These are phyloP conservation scores for Hirsutella minnesotensis DNA, from an alignment of 2,329 filamentous ascomycete genomes.

Conservation along the genomic window DNA sequence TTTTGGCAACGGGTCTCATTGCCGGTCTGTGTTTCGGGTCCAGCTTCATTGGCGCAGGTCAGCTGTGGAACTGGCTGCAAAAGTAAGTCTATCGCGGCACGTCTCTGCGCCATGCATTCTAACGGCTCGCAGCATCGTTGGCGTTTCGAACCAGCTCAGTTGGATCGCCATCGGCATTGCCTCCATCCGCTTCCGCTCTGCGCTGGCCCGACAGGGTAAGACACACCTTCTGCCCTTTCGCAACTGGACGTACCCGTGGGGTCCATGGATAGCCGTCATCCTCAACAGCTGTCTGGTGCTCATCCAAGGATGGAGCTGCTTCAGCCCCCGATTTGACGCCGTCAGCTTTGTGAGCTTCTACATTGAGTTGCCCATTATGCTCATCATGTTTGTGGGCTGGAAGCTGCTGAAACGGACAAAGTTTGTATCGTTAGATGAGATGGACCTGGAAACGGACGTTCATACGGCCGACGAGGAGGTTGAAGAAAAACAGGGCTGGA, in stretches of 20 bases:
- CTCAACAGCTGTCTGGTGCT: conserved; percentile 49
- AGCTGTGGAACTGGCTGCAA: conserved; percentile 56
- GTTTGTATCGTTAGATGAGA: conserved; percentile 40
- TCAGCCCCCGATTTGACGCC: conserved; percentile 43
- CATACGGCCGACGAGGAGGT: conserved; percentile 30
- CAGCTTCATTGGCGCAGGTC: conserved; percentile 52
- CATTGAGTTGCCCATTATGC: conserved; percentile 49
- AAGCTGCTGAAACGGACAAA: conserved; percentile 58
- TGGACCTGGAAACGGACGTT: conserved; percentile 52
- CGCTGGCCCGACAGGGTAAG: conserved; percentile 43
- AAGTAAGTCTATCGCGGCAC: conserved; percentile 30
- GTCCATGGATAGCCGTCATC: conserved; percentile 42
- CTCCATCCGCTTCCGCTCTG: conserved; percentile 52
- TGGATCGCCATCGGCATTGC: conserved; percentile 55
- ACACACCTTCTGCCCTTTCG: conserved; percentile 50
- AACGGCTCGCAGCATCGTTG: conserved; percentile 36
- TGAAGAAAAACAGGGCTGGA: conserved; percentile 31
- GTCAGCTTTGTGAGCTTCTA: conserved; percentile 54
- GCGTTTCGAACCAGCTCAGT: conserved; percentile 54
- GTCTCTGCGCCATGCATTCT: too few species aligned
- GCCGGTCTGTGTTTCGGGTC: conserved; percentile 51
- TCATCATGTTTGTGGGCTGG: conserved; percentile 56
- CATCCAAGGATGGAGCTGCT: conserved; percentile 52
- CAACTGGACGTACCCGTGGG: conserved; percentile 55
- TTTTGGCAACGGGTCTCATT: conserved; percentile 41